Evolutionary conservation across 2,329 filamentous ascomycete genomes (phyloP).

Genomic region (Fusarium sp.): DNA sequence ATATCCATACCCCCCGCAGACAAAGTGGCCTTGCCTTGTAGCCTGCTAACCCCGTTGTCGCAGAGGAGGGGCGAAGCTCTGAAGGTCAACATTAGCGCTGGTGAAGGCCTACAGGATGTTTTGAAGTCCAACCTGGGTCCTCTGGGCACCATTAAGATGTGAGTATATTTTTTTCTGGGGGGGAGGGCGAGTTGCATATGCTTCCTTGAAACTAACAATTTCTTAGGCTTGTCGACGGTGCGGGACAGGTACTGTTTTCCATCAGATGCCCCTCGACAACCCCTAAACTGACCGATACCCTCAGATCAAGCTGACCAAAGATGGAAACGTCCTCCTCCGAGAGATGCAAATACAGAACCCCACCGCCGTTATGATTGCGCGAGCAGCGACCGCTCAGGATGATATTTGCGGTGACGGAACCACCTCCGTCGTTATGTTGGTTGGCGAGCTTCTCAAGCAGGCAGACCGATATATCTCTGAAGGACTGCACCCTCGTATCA

Average conservation of each 20-base stretch:
- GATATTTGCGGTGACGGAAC: conserved; percentile 99
- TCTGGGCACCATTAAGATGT: conserved; percentile 97
- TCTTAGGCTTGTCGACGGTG: conserved; percentile 75
- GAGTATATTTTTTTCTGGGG: conserved; percentile 37
- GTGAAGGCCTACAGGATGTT: conserved; percentile 93
- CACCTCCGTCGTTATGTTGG: conserved; percentile 93
- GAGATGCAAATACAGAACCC: conserved; percentile 98
- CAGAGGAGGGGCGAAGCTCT: conserved; percentile 97
- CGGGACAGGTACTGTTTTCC: conserved; percentile 70
- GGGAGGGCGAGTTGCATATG: neutral
- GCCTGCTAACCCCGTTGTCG: conserved; percentile 47
- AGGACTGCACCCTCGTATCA: conserved; percentile 95
- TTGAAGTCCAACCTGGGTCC: conserved; percentile 96
- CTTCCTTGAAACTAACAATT: conserved; percentile 47
- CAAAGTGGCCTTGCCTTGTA: conserved; percentile 33
- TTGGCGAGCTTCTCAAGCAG: conserved; percentile 97
- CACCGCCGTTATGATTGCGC: conserved; percentile 86
- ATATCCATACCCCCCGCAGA: conserved; percentile 35
- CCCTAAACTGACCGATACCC: conserved; percentile 50
- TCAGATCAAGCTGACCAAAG: conserved; percentile 98
- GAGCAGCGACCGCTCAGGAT: conserved; percentile 95
- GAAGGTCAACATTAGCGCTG: conserved; percentile 95
- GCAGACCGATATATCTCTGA: conserved; percentile 96
- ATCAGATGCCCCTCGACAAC: conserved; percentile 47
- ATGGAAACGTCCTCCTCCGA: conserved; percentile 87